phyloP scores from a whole-genome alignment of 352 stramenopile genomes.

The Pythium vanterpoolii region DNA sequence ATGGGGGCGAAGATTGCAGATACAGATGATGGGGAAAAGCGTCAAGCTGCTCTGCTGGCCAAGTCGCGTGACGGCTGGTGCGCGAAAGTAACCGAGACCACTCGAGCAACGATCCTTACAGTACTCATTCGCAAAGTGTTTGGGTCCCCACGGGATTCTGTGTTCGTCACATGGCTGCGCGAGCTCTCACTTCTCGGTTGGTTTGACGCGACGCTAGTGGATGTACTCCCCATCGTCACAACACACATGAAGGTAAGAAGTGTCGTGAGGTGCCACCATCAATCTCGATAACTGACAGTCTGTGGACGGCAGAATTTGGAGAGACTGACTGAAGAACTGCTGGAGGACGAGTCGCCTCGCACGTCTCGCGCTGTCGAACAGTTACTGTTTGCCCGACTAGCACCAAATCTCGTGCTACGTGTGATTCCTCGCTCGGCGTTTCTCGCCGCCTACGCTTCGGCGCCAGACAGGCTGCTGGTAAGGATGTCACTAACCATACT shows the following conservation, averaged over 20 bases:
- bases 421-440: slow-evolving; percentile 36
- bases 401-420: slow-evolving; percentile 58
- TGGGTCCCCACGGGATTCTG: slow-evolving; percentile 17
- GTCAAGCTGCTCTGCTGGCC: neutral
- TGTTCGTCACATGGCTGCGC: slow-evolving; percentile 20
- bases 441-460: neutral
- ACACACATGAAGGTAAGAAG: slow-evolving; percentile 19
- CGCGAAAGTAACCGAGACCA: neutral
- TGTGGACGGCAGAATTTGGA: slow-evolving; percentile 16
- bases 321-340: slow-evolving; percentile 39
- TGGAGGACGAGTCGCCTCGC: slow-evolving; percentile 40
- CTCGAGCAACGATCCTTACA: neutral
- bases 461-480: slow-evolving; percentile 6
- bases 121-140: slow-evolving; percentile 13
- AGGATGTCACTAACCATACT: neutral
- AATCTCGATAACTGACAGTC: neutral
- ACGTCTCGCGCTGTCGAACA: slow-evolving; percentile 34
- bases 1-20: neutral
- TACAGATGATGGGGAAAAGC: neutral
- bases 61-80: slow-evolving; percentile 17
- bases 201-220: slow-evolving; percentile 4
- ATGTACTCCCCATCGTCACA: slow-evolving; percentile 13
- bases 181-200: slow-evolving; percentile 21
- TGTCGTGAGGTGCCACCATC: neutral
- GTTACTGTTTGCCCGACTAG: slow-evolving; percentile 58